phyloP scores from a whole-genome alignment of 208 protist species.

The Histomonas meleagridis region DNA sequence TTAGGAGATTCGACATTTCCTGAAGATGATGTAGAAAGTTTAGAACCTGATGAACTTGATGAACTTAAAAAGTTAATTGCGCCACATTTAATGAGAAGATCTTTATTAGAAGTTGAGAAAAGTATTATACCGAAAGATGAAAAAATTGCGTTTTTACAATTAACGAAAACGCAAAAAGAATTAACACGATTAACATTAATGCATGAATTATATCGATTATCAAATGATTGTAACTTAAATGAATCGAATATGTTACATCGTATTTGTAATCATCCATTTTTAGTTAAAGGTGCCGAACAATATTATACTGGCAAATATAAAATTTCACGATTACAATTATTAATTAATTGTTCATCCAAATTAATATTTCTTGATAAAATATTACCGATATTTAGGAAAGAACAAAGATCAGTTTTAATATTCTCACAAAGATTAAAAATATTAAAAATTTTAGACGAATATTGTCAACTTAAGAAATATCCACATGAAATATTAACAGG shows the following conservation, averaged over 20 bases:
- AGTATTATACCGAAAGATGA: slow-evolving; percentile 45
- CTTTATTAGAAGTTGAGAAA: slow-evolving; percentile 41
- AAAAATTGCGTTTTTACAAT: slow-evolving; percentile 41
- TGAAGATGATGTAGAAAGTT: neutral
- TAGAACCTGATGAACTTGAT: neutral
- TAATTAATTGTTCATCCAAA: slow-evolving; percentile 34
- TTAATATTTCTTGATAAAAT: slow-evolving; percentile 48
- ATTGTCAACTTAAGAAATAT: slow-evolving; percentile 33
- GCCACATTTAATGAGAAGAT: neutral
- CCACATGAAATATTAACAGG: slow-evolving; percentile 39
- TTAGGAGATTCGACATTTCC: slow-evolving; percentile 46
- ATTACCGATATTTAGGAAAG: slow-evolving; percentile 50
- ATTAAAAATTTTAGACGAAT: slow-evolving; percentile 56
- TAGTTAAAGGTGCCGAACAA: slow-evolving; percentile 76
- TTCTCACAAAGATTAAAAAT: slow-evolving; percentile 80
- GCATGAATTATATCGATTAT: neutral
- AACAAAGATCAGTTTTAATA: slow-evolving; percentile 83
- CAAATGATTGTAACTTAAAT: slow-evolving; percentile 28
- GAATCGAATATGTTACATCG: slow-evolving; percentile 50
- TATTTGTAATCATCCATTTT: slow-evolving; percentile 80
- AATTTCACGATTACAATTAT: neutral
- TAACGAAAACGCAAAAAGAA: slow-evolving; percentile 40
- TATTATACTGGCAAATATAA: slow-evolving; percentile 33
- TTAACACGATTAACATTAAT: neutral
- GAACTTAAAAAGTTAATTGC: neutral